Evolutionary conservation across 805 yeast species (phyloP), one percentile per base, ranked within the genome.

Genomic region (Saturnispora gosingensis): DNA sequence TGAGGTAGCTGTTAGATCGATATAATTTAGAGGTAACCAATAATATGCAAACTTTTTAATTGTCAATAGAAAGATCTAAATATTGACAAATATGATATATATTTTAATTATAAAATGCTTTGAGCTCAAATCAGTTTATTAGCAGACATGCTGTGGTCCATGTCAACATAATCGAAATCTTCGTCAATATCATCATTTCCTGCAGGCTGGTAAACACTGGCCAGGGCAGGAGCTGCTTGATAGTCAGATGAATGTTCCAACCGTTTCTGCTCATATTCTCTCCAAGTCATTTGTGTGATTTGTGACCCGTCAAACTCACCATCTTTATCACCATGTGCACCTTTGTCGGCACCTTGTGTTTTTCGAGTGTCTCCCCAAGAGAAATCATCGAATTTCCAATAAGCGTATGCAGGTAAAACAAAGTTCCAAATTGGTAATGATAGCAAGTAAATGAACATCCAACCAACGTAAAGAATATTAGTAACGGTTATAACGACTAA

Each of bases 361-460:
- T 82, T 76, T 72, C 96, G 77, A 2, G 97, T 90, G 54, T 88
- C 95, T 63, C 97, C 97, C 97, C 97, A 90, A 65, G 89, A 81
- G 69, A 90, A 90, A 65, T 90, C 96, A 68, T 90, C 97, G 68
- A 89, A 88, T 63, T 88, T 88, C 97, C 97, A 90, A 66, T 75
- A 89, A 0, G 97, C 85, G 67, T 90, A 88, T 11, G 81, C 63
- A 2, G 97, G 97, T 45, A 90, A 73, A 5, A 88, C 81, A 61
- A 90, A 84, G 67, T 89, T 90, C 97, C 97, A 90, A 51, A 90
- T 75, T n/a, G 97, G 97, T 54, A 90, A 76, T 1, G 97, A 93
- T 20, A 79, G 0, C 28, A 89, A 67, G 64, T 90, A 90, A 53
- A 88, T 75, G 32, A 80, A 49, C 83, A 88, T 85, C 86, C 96